Percentiles rank a stretch among this genome's conserved stretches.
These are phyloP conservation scores for Boletus tylopilopsis DNA, from an alignment of 768 basidiomycete genomes.

Conservation along the genomic window DNA sequence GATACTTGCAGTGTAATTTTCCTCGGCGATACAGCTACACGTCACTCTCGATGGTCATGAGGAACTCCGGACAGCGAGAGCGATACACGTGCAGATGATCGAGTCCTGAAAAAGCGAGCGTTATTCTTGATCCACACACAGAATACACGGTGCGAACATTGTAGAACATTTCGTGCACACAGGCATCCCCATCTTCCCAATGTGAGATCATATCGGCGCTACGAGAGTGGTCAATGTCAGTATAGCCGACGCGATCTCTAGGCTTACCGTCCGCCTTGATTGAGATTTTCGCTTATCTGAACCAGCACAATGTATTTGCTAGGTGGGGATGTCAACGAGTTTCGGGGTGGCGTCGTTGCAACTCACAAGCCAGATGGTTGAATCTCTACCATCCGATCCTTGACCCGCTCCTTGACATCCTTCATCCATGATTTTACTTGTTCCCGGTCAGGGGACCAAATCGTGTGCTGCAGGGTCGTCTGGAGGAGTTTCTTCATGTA, in stretches of 20 bases:
- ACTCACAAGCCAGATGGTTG: conserved; percentile 81
- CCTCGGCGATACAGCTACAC: conserved; percentile 24
- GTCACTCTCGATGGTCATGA: conserved; percentile 21
- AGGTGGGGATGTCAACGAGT: conserved; percentile 17
- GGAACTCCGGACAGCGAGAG: conserved; percentile 53
- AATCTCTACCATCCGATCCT: conserved; percentile 82
- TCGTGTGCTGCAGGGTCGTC: conserved; percentile 57
- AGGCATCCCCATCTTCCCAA: conserved; percentile 82
- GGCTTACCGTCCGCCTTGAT: conserved; percentile 78
- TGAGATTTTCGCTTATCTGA: conserved; percentile 79
- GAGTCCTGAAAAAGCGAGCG: conserved; percentile 52
- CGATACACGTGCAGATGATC: conserved; percentile 61
- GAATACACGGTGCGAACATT: conserved; percentile 53
- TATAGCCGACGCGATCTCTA: conserved; percentile 2
- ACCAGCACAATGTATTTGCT: conserved; percentile 88
- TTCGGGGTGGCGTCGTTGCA: background rate
- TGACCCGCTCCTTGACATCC: conserved; percentile 80
- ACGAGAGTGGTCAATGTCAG: conserved; percentile 3
- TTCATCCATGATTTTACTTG: conserved; percentile 73
- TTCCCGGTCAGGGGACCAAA: conserved; percentile 72
- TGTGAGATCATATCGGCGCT: conserved; percentile 83
- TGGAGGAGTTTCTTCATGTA: conserved; percentile 83
- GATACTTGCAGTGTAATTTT: conserved; percentile 18
- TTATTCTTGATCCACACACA: conserved; percentile 6
- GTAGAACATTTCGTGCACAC: conserved; percentile 73